Evolutionary conservation across 495 filamentous ascomycete genomes (phyloP).

Genomic region (Cercophora scortea): DNA sequence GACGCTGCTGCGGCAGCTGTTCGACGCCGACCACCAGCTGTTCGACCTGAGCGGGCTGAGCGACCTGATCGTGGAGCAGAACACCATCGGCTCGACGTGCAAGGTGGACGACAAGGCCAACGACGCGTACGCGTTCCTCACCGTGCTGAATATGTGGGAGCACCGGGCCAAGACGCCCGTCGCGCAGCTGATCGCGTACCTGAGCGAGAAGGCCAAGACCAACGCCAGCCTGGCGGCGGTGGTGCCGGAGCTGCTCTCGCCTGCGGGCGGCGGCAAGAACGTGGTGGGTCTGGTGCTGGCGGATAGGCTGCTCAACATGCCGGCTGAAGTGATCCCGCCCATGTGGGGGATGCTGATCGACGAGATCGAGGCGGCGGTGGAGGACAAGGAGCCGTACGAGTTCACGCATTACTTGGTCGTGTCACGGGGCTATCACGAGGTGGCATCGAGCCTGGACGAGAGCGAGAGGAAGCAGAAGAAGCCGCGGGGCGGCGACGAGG

Average conservation of each 20-base stretch:
- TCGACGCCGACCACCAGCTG: constrained; percentile 76
- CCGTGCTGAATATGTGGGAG: constrained; percentile 75
- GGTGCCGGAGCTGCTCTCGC: constrained; percentile 14
- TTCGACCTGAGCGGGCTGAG: constrained; percentile 82
- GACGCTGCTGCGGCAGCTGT: constrained; percentile 82
- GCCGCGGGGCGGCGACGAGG: constrained; percentile 44
- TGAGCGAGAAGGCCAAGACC: constrained; percentile 49
- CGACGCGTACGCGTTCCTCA: constrained; percentile 92
- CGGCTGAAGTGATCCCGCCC: constrained; percentile 80
- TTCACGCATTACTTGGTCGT: constrained; percentile 91
- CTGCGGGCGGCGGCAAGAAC: constrained; percentile 24
- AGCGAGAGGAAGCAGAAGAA: constrained; percentile 67
- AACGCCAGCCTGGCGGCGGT: constrained; percentile 13
- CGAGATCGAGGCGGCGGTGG: constrained; percentile 82
- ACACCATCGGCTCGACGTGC: constrained; percentile 83
- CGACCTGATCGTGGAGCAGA: constrained; percentile 84
- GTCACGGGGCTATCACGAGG: constrained; percentile 83
- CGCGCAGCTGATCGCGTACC: constrained; percentile 61
- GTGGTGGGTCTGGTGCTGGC: constrained; percentile 75
- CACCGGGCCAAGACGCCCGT: constrained; percentile 70
- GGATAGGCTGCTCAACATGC: constrained; percentile 93
- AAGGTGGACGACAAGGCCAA: constrained; percentile 91
- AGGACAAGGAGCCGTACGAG: constrained; percentile 86
- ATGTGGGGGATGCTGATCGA: constrained; percentile 95
- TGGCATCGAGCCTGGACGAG: constrained; percentile 70